Percentiles rank a stretch among this genome's conserved stretches.
phyloP scores from a whole-genome alignment of 1,139 yeast genomes.

The Trichomonascaceae sp. region DNA sequence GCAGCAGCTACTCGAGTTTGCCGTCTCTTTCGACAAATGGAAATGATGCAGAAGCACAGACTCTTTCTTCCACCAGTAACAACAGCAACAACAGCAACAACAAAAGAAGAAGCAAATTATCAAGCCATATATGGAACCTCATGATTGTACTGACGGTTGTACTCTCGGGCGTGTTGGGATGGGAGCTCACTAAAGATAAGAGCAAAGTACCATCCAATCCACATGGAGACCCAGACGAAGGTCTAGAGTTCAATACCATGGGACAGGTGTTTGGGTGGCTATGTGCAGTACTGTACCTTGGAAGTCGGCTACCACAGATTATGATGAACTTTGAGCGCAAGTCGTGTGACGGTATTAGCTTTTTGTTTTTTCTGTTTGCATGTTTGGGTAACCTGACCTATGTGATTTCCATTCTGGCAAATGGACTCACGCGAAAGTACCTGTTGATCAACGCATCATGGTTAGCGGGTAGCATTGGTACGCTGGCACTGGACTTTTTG shows the following conservation, averaged over 20 bases:
- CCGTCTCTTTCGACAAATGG: not conserved
- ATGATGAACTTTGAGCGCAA: slow-evolving; percentile 68
- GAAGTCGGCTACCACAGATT: slow-evolving; percentile 85
- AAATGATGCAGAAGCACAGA: too few species aligned
- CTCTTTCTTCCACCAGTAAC: not conserved
- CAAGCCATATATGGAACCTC: slow-evolving; percentile 32
- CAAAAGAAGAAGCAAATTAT: not conserved
- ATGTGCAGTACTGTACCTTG: slow-evolving; percentile 74
- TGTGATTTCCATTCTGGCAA: slow-evolving; percentile 68
- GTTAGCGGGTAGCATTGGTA: slow-evolving; percentile 87
- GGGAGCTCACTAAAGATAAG: slow-evolving; percentile 44
- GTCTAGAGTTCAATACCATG: slow-evolving; percentile 45
- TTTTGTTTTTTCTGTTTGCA: slow-evolving; percentile 83
- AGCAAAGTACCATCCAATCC: slow-evolving; percentile 12
- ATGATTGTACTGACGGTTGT: slow-evolving; percentile 60
- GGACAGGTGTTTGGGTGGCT: slow-evolving; percentile 90
- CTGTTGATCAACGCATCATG: slow-evolving; percentile 76
- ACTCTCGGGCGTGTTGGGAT: slow-evolving; percentile 70
- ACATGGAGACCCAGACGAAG: slow-evolving; percentile 22
- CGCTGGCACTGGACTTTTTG: slow-evolving; percentile 56
- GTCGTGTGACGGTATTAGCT: slow-evolving; percentile 87
- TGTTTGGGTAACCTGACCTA: slow-evolving; percentile 86
- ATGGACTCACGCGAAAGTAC: slow-evolving; percentile 52
- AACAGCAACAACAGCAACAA: not conserved
- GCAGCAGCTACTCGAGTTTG: not conserved